Base-by-base conservation (phyloP, 2,329 filamentous ascomycete genomes). In the Aspergillus thermomutatus region DNA sequence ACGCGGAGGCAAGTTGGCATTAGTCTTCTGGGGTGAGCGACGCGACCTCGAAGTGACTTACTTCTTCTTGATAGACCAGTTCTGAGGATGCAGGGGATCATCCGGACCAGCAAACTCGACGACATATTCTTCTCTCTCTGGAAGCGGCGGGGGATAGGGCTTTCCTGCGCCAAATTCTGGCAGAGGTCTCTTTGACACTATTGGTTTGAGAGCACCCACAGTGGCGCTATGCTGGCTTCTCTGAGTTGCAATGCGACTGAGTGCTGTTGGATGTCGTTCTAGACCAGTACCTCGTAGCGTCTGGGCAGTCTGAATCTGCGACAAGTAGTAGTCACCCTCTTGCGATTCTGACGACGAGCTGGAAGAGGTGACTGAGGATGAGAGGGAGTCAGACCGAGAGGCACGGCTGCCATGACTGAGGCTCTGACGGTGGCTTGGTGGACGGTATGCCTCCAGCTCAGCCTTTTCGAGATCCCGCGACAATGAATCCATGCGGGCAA, bases 21-120 rank as follows among this genome's bases (percentile, higher is more conserved):
- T 23, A 14, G n/a, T 23, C 40, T 21, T 11, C 19, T 21, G 17
- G 9, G 37, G 40, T 10, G 19, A 19, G 17, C 58, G 56, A 49
- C 27, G 28, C 28, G 2, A 37, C 6, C 14, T 37, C 14, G 14
- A 14, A 37, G 27, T 14, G 3, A 79, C 82, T 68, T 73, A 85
- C 85, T 96, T 96, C 79, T 90, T 92, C 69, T 78, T 83, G 53
- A 89, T 68, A 0, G 89, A 82, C 92, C 92, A 96, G 71, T 96
- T 96, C 76, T 93, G 89, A 1, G 91, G 88, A 73, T 96, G 91
- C 58, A 92, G 69, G 2, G 91, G 91, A 67, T 96, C 92, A 61
- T 92, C 82, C 1, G 86, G 87, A 0, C 91, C 92, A 64, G 92
- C 88, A 68, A 96, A 96, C 72, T 91, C 83, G 11, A 85, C 83